Percentiles rank a stretch among this genome's conserved stretches.
phyloP scores from a whole-genome alignment of 1,139 yeast genomes.

The Debaryomycetaceae sp. region DNA sequence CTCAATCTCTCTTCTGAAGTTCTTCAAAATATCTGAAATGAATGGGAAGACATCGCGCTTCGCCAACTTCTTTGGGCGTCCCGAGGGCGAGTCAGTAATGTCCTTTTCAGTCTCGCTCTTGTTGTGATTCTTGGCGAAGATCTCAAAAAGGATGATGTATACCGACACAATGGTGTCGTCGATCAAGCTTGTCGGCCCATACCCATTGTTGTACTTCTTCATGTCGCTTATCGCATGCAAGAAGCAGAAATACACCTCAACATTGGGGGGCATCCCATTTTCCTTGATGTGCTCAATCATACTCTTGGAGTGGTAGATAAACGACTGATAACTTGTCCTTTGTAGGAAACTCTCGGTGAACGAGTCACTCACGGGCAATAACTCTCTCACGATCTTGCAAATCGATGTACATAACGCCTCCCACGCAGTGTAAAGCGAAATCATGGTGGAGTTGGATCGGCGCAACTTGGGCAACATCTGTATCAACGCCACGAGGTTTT shows the following conservation, averaged over 20 bases:
- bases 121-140: constrained; percentile 13
- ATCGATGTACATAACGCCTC: constrained; percentile 48
- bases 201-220: constrained; percentile 73
- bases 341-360: constrained; percentile 54
- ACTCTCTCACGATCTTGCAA: constrained; percentile 46
- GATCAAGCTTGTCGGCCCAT: constrained; percentile 72
- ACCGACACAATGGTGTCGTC: constrained; percentile 72
- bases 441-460: constrained; percentile 72
- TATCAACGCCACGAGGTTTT: constrained; percentile 58
- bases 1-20: constrained; percentile 29
- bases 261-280: constrained; percentile 24
- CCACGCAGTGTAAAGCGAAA: constrained; percentile 61
- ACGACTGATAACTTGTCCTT: constrained; percentile 43
- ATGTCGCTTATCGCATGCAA: constrained; percentile 58
- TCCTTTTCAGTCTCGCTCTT: constrained; percentile 6
- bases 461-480: constrained; percentile 66
- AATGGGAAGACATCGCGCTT: constrained; percentile 43
- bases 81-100: constrained; percentile 26
- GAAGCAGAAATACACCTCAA: constrained; percentile 35
- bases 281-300: constrained; percentile 23
- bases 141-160: constrained; percentile 48
- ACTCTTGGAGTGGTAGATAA: constrained; percentile 34
- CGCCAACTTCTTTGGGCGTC: constrained; percentile 36
- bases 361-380: constrained; percentile 39
- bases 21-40: constrained; percentile 31